Evolutionary conservation across 192 early-diverging fungal genomes (phyloP).

Genomic region (Diversispora epigaea): DNA sequence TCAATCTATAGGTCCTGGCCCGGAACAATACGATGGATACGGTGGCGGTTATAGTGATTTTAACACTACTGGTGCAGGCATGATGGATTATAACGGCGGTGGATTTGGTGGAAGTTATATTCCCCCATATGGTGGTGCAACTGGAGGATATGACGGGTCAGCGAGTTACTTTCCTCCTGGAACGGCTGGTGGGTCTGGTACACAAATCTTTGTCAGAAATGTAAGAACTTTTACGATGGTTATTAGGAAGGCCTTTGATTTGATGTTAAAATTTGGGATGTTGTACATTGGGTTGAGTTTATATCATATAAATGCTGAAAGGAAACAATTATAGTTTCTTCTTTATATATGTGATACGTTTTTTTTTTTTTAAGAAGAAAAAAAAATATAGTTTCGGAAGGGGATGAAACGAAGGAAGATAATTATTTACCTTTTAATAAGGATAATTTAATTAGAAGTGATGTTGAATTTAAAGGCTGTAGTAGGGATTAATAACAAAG

Average conservation of each 20-base stretch:
- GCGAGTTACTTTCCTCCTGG: constrained; percentile 15
- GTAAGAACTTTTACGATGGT: constrained; percentile 31
- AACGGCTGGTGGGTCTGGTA: constrained; percentile 34
- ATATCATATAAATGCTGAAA: too few relatives aligned
- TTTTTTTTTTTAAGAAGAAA: too few relatives aligned
- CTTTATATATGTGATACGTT: too few relatives aligned
- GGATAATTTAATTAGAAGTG: not conserved
- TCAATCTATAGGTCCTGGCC: constrained; percentile 15
- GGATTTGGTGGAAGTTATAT: constrained; percentile 26
- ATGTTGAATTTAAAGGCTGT: not conserved
- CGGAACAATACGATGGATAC: constrained; percentile 33
- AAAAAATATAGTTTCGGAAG: too few relatives aligned
- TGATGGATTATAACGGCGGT: constrained; percentile 35
- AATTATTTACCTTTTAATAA: not conserved
- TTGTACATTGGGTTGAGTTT: not conserved
- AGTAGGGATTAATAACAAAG: constrained; percentile 14
- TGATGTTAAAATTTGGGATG: not conserved
- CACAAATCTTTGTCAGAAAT: constrained; percentile 48
- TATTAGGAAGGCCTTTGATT: not conserved
- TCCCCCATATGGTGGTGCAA: constrained; percentile 9
- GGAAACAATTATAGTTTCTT: too few relatives aligned
- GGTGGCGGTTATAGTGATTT: constrained; percentile 31
- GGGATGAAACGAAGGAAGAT: not conserved
- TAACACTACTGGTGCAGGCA: constrained; percentile 29
- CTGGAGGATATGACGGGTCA: constrained; percentile 25